Evolutionary conservation across 257 asterid species (phyloP).

Genomic region (Nicotiana knightiana): DNA sequence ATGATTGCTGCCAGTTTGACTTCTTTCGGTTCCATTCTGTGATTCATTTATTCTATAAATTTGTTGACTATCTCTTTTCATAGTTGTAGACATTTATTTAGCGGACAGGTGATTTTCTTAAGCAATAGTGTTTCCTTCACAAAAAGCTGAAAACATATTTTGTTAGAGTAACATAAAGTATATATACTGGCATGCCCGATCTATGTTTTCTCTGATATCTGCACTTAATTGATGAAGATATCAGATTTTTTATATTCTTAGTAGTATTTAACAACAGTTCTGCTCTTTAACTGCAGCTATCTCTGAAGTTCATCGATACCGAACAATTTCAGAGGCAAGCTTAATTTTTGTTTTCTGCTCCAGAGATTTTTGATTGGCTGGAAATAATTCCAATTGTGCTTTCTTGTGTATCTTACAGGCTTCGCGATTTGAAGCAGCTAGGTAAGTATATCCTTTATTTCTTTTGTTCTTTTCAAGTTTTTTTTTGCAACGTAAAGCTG

Average conservation of each 20-base stretch:
- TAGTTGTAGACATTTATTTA: neutral
- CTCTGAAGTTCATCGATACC: conserved; percentile 81
- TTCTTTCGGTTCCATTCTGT: neutral
- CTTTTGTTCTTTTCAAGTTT: neutral
- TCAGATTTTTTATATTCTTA: neutral
- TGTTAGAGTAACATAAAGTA: neutral
- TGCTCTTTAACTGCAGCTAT: conserved; percentile 43
- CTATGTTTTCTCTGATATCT: neutral
- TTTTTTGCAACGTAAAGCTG: neutral
- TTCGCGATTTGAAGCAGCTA: conserved; percentile 94
- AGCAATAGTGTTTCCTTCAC: neutral
- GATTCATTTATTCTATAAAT: neutral
- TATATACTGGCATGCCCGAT: neutral
- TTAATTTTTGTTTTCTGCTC: neutral
- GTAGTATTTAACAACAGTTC: neutral
- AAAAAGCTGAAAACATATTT: neutral
- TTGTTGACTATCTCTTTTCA: neutral
- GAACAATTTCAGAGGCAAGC: conserved; percentile 87
- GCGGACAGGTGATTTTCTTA: neutral
- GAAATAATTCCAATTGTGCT: conserved; percentile 3
- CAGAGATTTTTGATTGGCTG: neutral
- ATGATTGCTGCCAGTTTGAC: neutral
- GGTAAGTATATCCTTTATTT: conserved; percentile 30
- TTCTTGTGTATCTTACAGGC: conserved; percentile 47
- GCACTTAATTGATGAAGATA: neutral